Conservation (phyloP, 73 alveolate species). For the Effrenium voratum region DNA sequence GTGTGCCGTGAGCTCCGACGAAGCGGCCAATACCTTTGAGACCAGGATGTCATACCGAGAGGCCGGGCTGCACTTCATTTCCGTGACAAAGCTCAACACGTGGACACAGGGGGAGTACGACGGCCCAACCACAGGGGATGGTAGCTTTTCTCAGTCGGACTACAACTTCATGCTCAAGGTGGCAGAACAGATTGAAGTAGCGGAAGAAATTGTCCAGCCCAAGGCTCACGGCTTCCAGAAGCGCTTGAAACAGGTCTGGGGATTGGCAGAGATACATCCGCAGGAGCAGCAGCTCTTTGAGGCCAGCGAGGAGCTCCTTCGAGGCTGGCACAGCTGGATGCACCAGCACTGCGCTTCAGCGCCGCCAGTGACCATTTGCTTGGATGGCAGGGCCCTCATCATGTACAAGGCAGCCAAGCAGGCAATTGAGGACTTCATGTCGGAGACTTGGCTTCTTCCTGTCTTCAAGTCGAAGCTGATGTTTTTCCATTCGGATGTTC, state of each 20-base stretch:
- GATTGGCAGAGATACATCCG: not conserved
- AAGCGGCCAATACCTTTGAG: not conserved
- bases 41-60: not conserved
- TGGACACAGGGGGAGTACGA: slow-evolving; percentile 9
- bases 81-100: not conserved
- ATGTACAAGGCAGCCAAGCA: not conserved
- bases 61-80: not conserved
- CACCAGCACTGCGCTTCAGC: not conserved
- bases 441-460: not conserved
- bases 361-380: not conserved
- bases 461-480: not conserved
- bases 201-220: not conserved
- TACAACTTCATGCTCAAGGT: not conserved
- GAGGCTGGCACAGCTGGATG: not conserved
- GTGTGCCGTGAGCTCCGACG: not conserved
- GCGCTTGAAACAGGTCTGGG: not conserved
- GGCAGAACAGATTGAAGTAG: not conserved
- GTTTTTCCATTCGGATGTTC: not conserved
- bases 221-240: not conserved
- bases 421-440: not conserved
- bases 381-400: not conserved
- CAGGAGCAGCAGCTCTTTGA: not conserved
- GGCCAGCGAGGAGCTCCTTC: not conserved
- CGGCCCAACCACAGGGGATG: not conserved
- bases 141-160: not conserved